Conservation (phyloP, 208 protist species). For the Angomonas ambiguus region DNA sequence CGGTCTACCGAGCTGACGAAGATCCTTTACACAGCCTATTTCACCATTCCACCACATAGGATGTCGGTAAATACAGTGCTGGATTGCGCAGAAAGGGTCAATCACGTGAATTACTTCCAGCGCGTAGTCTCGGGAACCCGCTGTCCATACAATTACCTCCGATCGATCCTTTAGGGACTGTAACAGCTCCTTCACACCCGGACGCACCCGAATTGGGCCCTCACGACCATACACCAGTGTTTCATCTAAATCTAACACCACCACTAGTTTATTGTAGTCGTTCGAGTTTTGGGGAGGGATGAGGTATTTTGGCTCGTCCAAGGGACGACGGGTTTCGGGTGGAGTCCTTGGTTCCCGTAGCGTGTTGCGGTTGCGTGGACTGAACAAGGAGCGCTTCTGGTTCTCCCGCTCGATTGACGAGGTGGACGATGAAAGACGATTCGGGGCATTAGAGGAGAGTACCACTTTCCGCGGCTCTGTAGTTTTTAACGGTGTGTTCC, state of each 20-base stretch:
- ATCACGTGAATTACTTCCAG: constrained; percentile 60
- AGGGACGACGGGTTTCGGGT: not conserved
- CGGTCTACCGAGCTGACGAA: constrained; percentile 72
- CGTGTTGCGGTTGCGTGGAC: not conserved
- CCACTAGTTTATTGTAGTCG: constrained; percentile 68
- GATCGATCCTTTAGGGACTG: constrained; percentile 53
- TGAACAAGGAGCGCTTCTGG: not conserved
- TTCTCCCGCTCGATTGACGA: not conserved
- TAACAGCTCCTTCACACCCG: constrained; percentile 50
- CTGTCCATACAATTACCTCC: constrained; percentile 86
- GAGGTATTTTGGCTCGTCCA: constrained; percentile 22
- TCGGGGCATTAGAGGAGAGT: not conserved
- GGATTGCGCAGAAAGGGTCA: constrained; percentile 46
- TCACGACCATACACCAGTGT: constrained; percentile 82
- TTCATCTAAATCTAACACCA: constrained; percentile 87
- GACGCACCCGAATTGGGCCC: constrained; percentile 45
- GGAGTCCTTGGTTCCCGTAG: not conserved
- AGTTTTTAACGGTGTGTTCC: not conserved
- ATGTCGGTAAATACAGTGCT: constrained; percentile 72
- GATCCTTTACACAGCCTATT: constrained; percentile 70
- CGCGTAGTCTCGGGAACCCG: constrained; percentile 71
- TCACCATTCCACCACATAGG: constrained; percentile 69
- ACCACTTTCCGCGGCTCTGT: not conserved
- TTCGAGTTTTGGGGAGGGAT: constrained; percentile 39
- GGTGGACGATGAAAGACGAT: not conserved